Conservation (phyloP, 176 grass and related monocot species). For the Avena atlantica region DNA sequence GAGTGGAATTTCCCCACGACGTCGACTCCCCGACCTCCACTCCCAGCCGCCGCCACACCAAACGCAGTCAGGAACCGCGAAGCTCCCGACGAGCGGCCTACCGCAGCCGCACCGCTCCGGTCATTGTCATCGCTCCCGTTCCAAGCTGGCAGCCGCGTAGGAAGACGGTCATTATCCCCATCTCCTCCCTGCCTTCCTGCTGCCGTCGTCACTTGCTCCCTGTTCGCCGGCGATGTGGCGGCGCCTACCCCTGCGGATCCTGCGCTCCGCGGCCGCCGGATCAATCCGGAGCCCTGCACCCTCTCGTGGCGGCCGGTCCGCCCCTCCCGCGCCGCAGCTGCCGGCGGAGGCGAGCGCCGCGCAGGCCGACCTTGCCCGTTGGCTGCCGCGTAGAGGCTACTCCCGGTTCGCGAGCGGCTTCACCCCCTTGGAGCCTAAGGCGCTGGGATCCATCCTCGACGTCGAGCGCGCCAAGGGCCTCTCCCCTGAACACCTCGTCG, state of each 20-base stretch:
- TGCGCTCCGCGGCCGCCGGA: conserved; percentile 33
- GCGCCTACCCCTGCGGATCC: conserved; percentile 31
- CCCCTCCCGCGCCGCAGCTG: background rate
- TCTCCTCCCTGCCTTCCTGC: no score
- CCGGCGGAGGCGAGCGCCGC: background rate
- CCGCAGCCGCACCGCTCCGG: no score
- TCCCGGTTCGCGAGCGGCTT: conserved; percentile 83
- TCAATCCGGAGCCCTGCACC: background rate
- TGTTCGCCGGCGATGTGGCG: conserved; percentile 42
- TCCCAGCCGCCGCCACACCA: no score
- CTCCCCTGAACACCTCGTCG: conserved; percentile 75
- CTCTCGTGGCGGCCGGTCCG: background rate
- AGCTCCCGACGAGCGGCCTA: no score
- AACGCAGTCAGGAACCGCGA: no score
- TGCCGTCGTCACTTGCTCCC: background rate
- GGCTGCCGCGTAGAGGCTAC: conserved; percentile 50
- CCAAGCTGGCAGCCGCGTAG: no score
- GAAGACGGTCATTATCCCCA: no score
- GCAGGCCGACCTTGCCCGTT: conserved; percentile 41
- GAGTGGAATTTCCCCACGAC: no score
- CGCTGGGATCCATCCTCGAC: conserved; percentile 77
- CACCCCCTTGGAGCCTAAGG: conserved; percentile 70
- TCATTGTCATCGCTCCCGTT: no score
- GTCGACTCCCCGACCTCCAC: no score
- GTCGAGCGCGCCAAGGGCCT: conserved; percentile 71